Percentiles rank a stretch among this genome's conserved stretches.
phyloP scores from a whole-genome alignment of 1,139 yeast species.

The Sugiyamaella grinbergsii region DNA sequence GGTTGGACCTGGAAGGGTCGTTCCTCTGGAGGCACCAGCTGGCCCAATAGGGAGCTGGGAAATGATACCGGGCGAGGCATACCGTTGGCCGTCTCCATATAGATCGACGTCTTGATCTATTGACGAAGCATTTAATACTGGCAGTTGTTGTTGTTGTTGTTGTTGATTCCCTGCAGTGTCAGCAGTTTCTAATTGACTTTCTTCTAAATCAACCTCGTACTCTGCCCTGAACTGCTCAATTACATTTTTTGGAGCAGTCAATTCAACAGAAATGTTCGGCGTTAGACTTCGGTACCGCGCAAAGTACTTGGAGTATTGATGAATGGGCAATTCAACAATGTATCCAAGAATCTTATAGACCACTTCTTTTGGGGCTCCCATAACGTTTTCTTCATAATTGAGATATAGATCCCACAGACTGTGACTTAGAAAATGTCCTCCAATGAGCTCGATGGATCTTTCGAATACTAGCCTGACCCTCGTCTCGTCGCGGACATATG shows the following conservation, averaged over 20 bases:
- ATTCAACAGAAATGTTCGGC: conserved; percentile 33
- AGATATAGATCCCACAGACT: conserved; percentile 77
- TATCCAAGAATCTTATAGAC: conserved; percentile 54
- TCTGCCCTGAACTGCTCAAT: conserved; percentile 38
- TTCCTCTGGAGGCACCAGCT: neutral
- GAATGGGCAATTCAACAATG: conserved; percentile 70
- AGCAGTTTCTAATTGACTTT: neutral
- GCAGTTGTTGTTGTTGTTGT: too few relatives aligned
- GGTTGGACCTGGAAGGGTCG: neutral
- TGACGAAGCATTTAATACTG: too few relatives aligned
- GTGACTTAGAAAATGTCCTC: conserved; percentile 70
- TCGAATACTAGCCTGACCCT: conserved; percentile 53
- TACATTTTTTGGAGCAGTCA: conserved; percentile 33
- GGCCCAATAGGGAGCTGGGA: neutral
- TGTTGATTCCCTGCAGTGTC: too few relatives aligned
- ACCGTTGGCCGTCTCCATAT: conserved; percentile 8
- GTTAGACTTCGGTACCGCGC: conserved; percentile 38
- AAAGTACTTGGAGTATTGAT: conserved; percentile 67
- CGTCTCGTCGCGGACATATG: conserved; percentile 22
- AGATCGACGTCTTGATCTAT: conserved; percentile 10
- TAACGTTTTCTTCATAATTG: conserved; percentile 49
- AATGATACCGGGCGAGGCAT: too few relatives aligned
- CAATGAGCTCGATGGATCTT: conserved; percentile 62
- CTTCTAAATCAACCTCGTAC: conserved; percentile 34
- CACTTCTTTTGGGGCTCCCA: conserved; percentile 37